A percentile compares a stretch with the other conserved stretches of the same genome.
Evolutionary conservation across 108 stramenopile species (phyloP).

Genomic region (Thalassiosira profunda): DNA sequence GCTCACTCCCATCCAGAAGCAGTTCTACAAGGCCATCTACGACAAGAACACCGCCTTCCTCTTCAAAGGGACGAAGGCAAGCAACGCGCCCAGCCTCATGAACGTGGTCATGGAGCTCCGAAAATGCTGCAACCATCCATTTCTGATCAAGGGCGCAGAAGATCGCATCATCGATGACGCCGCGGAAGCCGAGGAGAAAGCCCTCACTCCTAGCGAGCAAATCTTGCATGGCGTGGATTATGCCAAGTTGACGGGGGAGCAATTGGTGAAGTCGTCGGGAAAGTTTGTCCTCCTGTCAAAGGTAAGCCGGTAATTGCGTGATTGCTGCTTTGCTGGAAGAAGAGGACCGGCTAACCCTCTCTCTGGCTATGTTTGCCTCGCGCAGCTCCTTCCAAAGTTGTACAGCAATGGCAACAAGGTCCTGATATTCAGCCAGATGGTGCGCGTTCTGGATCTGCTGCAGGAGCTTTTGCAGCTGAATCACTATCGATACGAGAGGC

Average conservation of each 20-base stretch:
- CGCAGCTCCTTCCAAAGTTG: slow-evolving; percentile 90
- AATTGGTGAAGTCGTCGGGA: slow-evolving; percentile 89
- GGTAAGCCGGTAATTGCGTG: slow-evolving; percentile 44
- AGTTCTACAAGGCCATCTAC: slow-evolving; percentile 98
- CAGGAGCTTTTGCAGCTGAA: slow-evolving; percentile 91
- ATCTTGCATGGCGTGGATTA: slow-evolving; percentile 51
- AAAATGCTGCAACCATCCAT: slow-evolving; percentile 98
- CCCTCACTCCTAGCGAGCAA: slow-evolving; percentile 17
- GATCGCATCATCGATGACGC: slow-evolving; percentile 86
- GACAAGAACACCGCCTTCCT: slow-evolving; percentile 94
- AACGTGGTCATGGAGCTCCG: slow-evolving; percentile 99
- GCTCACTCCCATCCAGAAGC: slow-evolving; percentile 96
- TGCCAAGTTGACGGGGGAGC: slow-evolving; percentile 75
- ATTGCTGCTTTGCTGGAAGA: too few relatives aligned
- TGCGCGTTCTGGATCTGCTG: slow-evolving; percentile 89
- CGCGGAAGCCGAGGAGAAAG: slow-evolving; percentile 45
- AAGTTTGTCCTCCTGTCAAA: slow-evolving; percentile 88
- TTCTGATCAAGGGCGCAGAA: slow-evolving; percentile 85
- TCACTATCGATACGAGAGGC: slow-evolving; percentile 82
- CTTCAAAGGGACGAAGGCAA: slow-evolving; percentile 84
- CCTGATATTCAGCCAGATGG: slow-evolving; percentile 98
- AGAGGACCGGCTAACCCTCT: too few relatives aligned
- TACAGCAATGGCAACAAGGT: slow-evolving; percentile 93
- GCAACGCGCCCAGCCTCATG: slow-evolving; percentile 91
- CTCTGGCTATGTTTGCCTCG: slow-evolving; percentile 48